phyloP scores from a whole-genome alignment of 768 basidiomycete species.

The Nidula microcarpa region DNA sequence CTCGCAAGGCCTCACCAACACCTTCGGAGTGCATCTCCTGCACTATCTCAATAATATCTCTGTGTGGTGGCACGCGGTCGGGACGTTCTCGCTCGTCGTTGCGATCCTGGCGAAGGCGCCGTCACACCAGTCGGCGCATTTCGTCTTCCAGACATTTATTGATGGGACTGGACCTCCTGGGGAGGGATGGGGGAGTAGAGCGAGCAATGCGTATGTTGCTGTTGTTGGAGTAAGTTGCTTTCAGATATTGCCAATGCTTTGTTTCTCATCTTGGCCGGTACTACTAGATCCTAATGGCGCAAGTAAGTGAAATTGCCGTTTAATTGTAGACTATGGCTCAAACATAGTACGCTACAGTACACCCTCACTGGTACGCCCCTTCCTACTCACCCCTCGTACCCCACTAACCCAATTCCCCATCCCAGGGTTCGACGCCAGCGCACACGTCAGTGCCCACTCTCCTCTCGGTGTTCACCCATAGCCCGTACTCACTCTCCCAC shows the following conservation, averaged over 20 bases:
- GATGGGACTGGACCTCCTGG: conserved; percentile 58
- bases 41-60: conserved; percentile 70
- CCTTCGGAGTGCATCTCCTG: conserved; percentile 66
- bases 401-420: neutral
- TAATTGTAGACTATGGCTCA: neutral
- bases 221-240: conserved; percentile 49
- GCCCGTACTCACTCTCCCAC: neutral
- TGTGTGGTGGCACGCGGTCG: conserved; percentile 71
- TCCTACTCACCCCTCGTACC: neutral
- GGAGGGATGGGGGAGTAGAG: conserved; percentile 63
- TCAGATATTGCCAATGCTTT: neutral
- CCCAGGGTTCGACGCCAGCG: conserved; percentile 69
- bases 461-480: neutral
- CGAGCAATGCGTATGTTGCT: conserved; percentile 67
- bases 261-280: neutral
- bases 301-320: conserved; percentile 25
- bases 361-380: conserved; percentile 57
- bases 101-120: conserved; percentile 73
- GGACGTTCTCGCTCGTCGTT: conserved; percentile 63
- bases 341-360: conserved; percentile 30
- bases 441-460: conserved; percentile 44
- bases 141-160: conserved; percentile 69
- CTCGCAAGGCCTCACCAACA: conserved; percentile 69
- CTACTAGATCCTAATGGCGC: conserved; percentile 60
- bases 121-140: conserved; percentile 60